A percentile compares a stretch with the other conserved stretches of the same genome.
These are phyloP conservation scores for Aureobasidium sp. DNA, from an alignment of 2,329 filamentous ascomycete genomes.

Conservation along the genomic window DNA sequence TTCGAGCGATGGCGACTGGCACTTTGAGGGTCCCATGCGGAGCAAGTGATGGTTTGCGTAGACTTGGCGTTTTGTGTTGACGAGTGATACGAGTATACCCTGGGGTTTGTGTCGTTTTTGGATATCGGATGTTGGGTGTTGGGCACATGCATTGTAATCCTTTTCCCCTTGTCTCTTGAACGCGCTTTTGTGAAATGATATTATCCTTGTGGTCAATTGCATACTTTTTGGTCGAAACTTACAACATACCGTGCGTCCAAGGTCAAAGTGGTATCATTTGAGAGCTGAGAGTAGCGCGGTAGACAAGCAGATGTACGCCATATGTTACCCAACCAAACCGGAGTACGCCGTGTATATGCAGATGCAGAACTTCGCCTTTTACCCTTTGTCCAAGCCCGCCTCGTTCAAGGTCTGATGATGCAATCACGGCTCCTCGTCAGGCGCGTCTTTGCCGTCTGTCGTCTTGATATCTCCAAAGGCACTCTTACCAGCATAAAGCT, in stretches of 20 bases:
- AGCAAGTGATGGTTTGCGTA: constrained; percentile 17
- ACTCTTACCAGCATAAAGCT: constrained; percentile 69
- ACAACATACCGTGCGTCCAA: background rate
- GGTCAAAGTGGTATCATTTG: background rate
- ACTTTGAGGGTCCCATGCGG: constrained; percentile 30
- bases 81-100: constrained; percentile 9
- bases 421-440: constrained; percentile 28
- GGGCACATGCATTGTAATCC: background rate
- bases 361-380: background rate
- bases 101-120: background rate
- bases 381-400: background rate
- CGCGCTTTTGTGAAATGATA: background rate
- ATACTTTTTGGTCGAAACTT: background rate
- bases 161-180: no score
- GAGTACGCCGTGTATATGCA: constrained; percentile 1
- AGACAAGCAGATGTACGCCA: background rate
- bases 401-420: constrained; percentile 16
- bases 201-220: background rate
- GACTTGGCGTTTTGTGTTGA: background rate
- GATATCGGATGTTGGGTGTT: background rate
- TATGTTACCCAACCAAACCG: background rate
- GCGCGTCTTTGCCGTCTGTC: constrained; percentile 28
- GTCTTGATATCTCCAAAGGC: constrained; percentile 25
- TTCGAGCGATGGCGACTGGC: constrained; percentile 30
- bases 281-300: constrained; percentile 2